These are phyloP conservation scores for Lotmaria passim DNA, from an alignment of 208 protist species.

Conservation along the genomic window DNA sequence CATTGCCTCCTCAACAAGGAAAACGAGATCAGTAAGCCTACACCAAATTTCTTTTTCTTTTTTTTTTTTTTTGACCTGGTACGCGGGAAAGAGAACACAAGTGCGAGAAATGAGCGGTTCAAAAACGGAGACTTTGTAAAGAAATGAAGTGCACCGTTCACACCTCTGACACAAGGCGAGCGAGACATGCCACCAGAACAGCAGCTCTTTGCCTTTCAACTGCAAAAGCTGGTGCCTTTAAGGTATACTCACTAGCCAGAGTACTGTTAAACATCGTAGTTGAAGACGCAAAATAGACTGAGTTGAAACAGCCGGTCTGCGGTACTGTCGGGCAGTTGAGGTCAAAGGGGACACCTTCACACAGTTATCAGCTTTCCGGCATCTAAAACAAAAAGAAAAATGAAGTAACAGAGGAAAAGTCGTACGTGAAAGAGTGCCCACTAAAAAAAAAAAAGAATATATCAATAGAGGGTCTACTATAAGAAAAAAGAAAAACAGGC, in stretches of 20 bases:
- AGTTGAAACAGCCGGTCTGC: not conserved
- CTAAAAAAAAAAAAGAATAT: slow-evolving; percentile 19
- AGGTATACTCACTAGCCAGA: too few relatives aligned
- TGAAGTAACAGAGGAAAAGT: slow-evolving; percentile 13
- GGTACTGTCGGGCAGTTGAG: not conserved
- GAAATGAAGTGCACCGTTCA: too few relatives aligned
- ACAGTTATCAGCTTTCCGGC: not conserved
- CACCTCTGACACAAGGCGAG: too few relatives aligned
- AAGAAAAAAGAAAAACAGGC: slow-evolving; percentile 14
- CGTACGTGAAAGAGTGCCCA: slow-evolving; percentile 5
- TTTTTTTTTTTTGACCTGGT: too few relatives aligned
- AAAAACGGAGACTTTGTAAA: too few relatives aligned
- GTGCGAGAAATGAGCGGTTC: too few relatives aligned
- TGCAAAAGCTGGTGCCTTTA: not conserved
- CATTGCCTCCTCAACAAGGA: too few relatives aligned
- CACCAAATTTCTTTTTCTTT: too few relatives aligned
- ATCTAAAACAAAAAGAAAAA: slow-evolving; percentile 15
- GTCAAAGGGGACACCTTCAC: not conserved
- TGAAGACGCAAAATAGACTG: not conserved
- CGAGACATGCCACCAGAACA: not conserved
- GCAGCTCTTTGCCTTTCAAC: not conserved
- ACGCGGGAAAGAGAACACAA: too few relatives aligned
- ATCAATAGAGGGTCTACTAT: not conserved
- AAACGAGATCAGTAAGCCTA: too few relatives aligned
- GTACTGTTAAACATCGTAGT: too few relatives aligned